A percentile compares a stretch with the other conserved stretches of the same genome.
Conservation (phyloP, 179 eudicot genomes). For the Nepenthes alata region DNA sequence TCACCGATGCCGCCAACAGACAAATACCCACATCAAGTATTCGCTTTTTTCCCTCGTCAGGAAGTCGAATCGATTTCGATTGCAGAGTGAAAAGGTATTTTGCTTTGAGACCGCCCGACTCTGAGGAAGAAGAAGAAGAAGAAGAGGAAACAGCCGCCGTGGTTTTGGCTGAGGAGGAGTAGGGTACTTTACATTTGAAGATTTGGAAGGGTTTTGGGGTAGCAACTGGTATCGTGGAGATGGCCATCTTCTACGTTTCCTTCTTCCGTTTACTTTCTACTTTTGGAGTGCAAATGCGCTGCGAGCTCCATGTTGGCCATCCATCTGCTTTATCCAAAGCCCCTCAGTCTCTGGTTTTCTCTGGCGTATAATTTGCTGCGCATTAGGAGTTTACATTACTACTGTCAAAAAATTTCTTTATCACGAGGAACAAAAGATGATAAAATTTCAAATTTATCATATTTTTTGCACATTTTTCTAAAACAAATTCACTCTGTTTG, state of each 20-base stretch:
- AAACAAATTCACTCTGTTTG: too few relatives aligned
- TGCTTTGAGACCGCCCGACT: background rate
- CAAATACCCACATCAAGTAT: background rate
- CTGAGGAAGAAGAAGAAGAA: background rate
- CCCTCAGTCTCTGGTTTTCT: too few relatives aligned
- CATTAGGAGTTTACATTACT: too few relatives aligned
- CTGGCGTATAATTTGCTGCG: too few relatives aligned
- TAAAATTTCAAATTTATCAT: too few relatives aligned
- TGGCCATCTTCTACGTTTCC: background rate
- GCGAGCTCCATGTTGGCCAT: too few relatives aligned
- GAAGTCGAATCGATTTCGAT: background rate
- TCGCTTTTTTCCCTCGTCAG: background rate
- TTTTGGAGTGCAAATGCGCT: too few relatives aligned
- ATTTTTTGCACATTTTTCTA: too few relatives aligned
- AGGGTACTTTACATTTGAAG: background rate
- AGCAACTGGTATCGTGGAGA: slow-evolving; percentile 6
- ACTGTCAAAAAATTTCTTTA: too few relatives aligned
- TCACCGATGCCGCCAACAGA: slow-evolving; percentile 36
- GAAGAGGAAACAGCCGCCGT: too few relatives aligned
- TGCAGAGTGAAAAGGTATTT: background rate
- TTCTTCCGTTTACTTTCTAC: background rate
- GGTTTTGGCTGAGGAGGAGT: background rate
- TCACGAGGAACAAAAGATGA: too few relatives aligned
- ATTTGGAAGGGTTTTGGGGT: background rate
- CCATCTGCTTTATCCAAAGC: slow-evolving; percentile 1